Evolutionary conservation across 2,329 filamentous ascomycete species (phyloP).

Genomic region (Aureobasidium sp.): DNA sequence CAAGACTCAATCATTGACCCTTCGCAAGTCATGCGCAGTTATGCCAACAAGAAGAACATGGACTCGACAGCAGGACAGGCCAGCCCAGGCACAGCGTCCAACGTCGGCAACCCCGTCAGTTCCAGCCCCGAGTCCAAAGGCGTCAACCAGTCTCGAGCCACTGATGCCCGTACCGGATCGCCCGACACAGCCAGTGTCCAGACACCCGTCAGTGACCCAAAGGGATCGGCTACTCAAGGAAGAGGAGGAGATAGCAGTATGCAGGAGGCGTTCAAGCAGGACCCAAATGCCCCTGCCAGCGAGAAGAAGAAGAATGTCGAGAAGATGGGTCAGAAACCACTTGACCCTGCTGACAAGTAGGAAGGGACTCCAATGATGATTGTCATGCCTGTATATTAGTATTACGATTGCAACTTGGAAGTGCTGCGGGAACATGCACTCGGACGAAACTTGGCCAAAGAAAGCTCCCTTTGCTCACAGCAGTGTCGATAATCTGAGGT

Average conservation of each 20-base stretch:
- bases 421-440: not conserved
- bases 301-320: constrained; percentile 21
- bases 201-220: constrained; percentile 12
- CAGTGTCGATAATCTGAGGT: no score
- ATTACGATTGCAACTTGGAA: not conserved
- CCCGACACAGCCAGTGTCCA: constrained; percentile 12
- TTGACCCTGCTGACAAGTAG: constrained; percentile 21
- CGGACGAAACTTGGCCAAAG: not conserved
- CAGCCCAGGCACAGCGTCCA: constrained; percentile 15
- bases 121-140: constrained; percentile 1
- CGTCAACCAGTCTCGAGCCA: constrained; percentile 14
- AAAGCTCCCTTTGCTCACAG: no score
- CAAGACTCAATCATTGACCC: not conserved
- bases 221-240: not conserved
- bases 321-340: constrained; percentile 20
- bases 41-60: constrained; percentile 11
- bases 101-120: constrained; percentile 15
- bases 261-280: constrained; percentile 24
- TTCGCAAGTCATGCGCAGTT: constrained; percentile 7
- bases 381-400: not conserved
- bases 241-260: constrained; percentile 32
- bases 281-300: constrained; percentile 19
- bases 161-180: not conserved
- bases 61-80: constrained; percentile 9
- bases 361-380: no score